Conservation (phyloP, 331 rosid genomes). For the Quercus tomentella region DNA sequence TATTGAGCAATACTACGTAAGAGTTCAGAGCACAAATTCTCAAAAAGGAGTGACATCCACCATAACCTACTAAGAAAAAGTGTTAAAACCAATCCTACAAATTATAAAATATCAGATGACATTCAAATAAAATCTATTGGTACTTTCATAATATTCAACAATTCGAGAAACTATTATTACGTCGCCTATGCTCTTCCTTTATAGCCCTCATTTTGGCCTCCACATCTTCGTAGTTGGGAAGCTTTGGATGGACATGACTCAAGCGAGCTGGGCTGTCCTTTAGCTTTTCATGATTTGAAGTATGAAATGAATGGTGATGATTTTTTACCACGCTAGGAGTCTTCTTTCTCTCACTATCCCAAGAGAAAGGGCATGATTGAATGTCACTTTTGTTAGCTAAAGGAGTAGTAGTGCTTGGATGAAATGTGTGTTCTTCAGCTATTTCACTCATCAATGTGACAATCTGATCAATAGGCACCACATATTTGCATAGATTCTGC, state of each 20-base stretch:
- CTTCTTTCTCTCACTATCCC: neutral
- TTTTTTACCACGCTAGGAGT: neutral
- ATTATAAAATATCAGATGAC: neutral
- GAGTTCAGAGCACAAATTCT: neutral
- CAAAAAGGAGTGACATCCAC: neutral
- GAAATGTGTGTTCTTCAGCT: neutral
- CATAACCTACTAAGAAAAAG: neutral
- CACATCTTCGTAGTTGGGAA: constrained; percentile 23
- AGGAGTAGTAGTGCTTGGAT: neutral
- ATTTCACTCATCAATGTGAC: constrained; percentile 9
- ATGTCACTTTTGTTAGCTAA: neutral
- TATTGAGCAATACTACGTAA: neutral
- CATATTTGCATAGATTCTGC: neutral
- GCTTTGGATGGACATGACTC: constrained; percentile 29
- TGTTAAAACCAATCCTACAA: neutral
- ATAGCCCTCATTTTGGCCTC: neutral
- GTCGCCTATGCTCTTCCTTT: neutral
- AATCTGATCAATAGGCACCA: constrained; percentile 9
- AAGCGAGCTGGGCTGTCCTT: neutral
- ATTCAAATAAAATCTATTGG: too few species aligned
- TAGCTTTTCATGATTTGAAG: neutral
- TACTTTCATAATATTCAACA: too few species aligned
- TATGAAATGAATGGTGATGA: neutral
- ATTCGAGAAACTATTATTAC: neutral
- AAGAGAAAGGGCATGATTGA: neutral